Percentiles rank a stretch among this genome's conserved stretches.
phyloP scores from a whole-genome alignment of 331 rosid species.

The Pyrus hybrid region DNA sequence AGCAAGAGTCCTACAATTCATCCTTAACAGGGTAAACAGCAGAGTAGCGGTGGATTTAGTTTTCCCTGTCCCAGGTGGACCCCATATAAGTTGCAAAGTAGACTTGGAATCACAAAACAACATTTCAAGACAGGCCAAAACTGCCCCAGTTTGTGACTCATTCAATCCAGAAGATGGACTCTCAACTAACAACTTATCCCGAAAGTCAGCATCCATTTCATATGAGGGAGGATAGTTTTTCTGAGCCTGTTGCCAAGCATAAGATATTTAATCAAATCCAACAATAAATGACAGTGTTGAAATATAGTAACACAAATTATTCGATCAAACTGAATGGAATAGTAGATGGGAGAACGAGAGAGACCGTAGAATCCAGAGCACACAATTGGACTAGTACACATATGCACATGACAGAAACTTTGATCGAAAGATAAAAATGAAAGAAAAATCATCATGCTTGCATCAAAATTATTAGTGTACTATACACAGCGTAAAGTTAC shows the following conservation, averaged over 20 bases:
- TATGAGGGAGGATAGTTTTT: not conserved
- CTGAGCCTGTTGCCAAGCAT: conserved; percentile 10
- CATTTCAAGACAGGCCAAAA: conserved; percentile 39
- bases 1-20: conserved; percentile 39
- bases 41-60: conserved; percentile 44
- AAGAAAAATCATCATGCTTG: not conserved
- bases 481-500: not conserved
- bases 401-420: not conserved
- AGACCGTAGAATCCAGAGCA: not conserved
- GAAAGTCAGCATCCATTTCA: not conserved
- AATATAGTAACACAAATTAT: not conserved
- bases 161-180: conserved; percentile 25
- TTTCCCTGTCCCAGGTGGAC: conserved; percentile 77
- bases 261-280: not conserved
- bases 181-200: conserved; percentile 17
- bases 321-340: not conserved
- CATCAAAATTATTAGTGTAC: not conserved
- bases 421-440: not conserved
- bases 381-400: not conserved
- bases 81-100: conserved; percentile 54
- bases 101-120: conserved; percentile 27
- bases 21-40: conserved; percentile 31
- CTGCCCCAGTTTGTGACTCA: conserved; percentile 43
- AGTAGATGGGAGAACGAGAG: not conserved
- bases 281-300: not conserved